Evolutionary conservation across 768 basidiomycete species (phyloP), one percentile per base, ranked within the genome.

Genomic region (Suillus luteus): DNA sequence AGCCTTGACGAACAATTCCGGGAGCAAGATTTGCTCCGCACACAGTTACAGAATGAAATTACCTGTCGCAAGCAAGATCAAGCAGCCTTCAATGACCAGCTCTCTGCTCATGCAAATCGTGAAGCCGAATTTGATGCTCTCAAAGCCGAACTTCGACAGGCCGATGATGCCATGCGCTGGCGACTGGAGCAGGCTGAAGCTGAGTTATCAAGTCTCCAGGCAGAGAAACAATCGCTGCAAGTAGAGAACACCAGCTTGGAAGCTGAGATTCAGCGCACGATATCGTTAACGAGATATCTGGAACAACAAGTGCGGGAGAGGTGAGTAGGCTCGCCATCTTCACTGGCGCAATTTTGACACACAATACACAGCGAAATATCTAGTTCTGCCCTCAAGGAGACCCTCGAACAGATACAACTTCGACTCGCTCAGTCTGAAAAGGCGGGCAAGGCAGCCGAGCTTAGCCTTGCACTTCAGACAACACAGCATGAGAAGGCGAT

Each of bases 401-500:
- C 65, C 66, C 81, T 72, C 73, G 82, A 74, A 49, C 75, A 75
- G 54, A 71, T 78, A 35, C 81, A 79, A 52, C 69, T 75, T 61
- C 81, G 83, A 59, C 73, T 86, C 24, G 77, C 81, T n/a, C 80
- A 76, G 49, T 80, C 82, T 33, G 86, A 90, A 67, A 86, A 87
- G 69, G 75, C 80, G 8, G 79, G 81, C 41, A 88, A 88, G 68
- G 78, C 83, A 11, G 85, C 87, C 0, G 87, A 92, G 70, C 83
- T 90, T 61, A 86, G 86, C 63, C 80, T 91, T 59, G 84, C 84
- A 59, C 75, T 92, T 60, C 86, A 86, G 69, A 76, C 77, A 24
- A 83, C 85, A 9, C 89, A 92, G 62, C 87, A 89, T 63, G 87
- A 88, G 64, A 86, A 90, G 54, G 83, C 86, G 60, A 79, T 86